Evolutionary conservation across 106 monocot genomes (phyloP), one percentile per base, ranked within the genome.

Genomic region (Platanthera zijinensis): DNA sequence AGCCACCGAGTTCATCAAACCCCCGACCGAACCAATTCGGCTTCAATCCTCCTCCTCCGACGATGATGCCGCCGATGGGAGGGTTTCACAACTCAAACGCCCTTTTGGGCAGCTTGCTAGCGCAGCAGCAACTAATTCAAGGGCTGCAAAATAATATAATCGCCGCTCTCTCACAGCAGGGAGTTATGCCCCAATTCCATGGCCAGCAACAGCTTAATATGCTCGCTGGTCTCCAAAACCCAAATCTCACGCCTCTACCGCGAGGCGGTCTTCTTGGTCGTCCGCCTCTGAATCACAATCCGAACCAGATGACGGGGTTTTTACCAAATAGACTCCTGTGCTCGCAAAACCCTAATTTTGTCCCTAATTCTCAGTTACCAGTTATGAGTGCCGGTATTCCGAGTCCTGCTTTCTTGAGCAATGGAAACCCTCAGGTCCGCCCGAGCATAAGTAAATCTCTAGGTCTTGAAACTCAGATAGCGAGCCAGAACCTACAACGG

Each of bases 251-350:
- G 19, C 13, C 19, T 51, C 51, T 72, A 72, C 72, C 50, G 12
- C 72, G 51, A 10, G 22, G 18, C 11, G 72, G 72, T 5, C 51
- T 72, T 21, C 10, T 51, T 15, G 18, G 72, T 10, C 0, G 72
- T 18, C 72, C 72, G 3, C 13, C 39, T 51, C 8, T 72, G 72
- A 10, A 21, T 72, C 72, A 72, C 50, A 72, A 51, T 51, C 14
- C 22, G 50, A 72, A 72, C 22, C 72, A 72, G 50, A 50, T 72
- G 72, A 22, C 51, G 72, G 72, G 72, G 21, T 72, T 72, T 50
- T 51, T 10, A 72, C 7, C 72, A 72, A 51, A 72, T 72, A 51
- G 72, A 46, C 46, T 51, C 50, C 5, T 25, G 51, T 18, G 51
- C 22, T 72, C 51, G 14, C 72, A 51, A 72, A 72, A 51, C 51